phyloP scores from a whole-genome alignment of 1,284 basidiomycete species.

The Peniophora sp. region DNA sequence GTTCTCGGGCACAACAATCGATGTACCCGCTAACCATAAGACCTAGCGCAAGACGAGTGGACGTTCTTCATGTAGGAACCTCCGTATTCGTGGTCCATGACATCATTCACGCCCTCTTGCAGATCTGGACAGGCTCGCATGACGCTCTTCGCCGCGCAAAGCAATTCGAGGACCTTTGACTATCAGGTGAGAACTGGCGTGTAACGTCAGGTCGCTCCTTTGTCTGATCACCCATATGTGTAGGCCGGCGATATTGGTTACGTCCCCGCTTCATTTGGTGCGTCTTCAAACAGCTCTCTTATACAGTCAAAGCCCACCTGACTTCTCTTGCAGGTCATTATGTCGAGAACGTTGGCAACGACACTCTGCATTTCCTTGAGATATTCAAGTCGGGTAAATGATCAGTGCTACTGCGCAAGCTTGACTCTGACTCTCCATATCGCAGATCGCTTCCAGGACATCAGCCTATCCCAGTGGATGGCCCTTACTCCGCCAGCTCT shows the following conservation, averaged over 20 bases:
- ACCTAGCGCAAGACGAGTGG: slow-evolving; percentile 67
- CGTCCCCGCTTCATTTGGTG: slow-evolving; percentile 49
- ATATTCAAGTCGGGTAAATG: slow-evolving; percentile 48
- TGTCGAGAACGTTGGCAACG: slow-evolving; percentile 65
- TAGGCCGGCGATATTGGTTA: slow-evolving; percentile 57
- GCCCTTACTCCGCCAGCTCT: slow-evolving; percentile 41
- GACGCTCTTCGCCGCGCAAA: slow-evolving; percentile 54
- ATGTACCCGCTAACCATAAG: slow-evolving; percentile 42
- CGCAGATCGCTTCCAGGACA: slow-evolving; percentile 50
- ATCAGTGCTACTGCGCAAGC: background rate
- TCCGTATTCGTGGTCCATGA: background rate
- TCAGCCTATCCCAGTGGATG: slow-evolving; percentile 66
- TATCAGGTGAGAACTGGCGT: slow-evolving; percentile 30
- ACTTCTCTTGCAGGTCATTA: slow-evolving; percentile 40
- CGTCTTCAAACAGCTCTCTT: slow-evolving; percentile 5
- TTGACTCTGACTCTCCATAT: background rate
- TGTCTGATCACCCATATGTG: background rate
- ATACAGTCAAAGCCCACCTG: background rate
- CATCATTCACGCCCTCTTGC: background rate
- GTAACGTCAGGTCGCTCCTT: background rate
- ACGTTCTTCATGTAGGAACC: slow-evolving; percentile 38
- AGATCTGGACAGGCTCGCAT: slow-evolving; percentile 53
- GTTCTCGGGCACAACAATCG: no score
- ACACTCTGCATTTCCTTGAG: slow-evolving; percentile 54
- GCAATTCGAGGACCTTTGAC: slow-evolving; percentile 62